Percentiles rank a stretch among this genome's conserved stretches.
Conservation (phyloP, 768 basidiomycete species). For the Lyophyllum decastes region DNA sequence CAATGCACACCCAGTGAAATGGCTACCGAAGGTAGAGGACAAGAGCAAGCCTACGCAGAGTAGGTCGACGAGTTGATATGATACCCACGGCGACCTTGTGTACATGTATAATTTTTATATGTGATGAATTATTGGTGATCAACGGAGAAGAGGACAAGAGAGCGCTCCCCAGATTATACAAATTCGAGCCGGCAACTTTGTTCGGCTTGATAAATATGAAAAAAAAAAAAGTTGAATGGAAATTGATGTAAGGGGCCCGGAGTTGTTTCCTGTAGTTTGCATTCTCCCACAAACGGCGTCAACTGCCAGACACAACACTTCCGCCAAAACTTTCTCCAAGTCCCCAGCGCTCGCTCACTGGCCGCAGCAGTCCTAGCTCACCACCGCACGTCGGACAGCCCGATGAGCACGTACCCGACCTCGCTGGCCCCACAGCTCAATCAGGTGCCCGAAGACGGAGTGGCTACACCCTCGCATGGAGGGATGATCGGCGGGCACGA, state of each 20-base stretch:
- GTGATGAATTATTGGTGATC: neutral
- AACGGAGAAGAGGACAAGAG: too few relatives aligned
- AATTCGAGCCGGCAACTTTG: neutral
- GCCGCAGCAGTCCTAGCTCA: neutral
- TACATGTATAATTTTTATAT: neutral
- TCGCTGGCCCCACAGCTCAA: slow-evolving; percentile 49
- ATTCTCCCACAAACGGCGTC: neutral
- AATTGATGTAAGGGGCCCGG: neutral
- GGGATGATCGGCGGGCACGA: slow-evolving; percentile 60
- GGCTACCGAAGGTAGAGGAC: slow-evolving; percentile 42
- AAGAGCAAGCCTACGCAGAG: neutral
- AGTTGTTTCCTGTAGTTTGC: neutral
- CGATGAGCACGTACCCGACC: slow-evolving; percentile 51
- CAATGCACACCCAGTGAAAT: slow-evolving; percentile 62
- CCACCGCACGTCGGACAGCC: neutral
- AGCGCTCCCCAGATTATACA: too few relatives aligned
- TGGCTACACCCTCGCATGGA: slow-evolving; percentile 53
- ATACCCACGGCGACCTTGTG: neutral
- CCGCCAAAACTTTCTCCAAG: neutral
- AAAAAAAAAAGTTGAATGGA: neutral
- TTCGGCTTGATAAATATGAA: neutral
- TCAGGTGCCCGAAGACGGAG: slow-evolving; percentile 50
- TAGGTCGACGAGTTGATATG: neutral
- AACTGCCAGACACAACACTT: neutral
- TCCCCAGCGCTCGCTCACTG: neutral